Evolutionary conservation across 164 flowering plant genomes (phyloP).

Genomic region (Brasenia schreberi): DNA sequence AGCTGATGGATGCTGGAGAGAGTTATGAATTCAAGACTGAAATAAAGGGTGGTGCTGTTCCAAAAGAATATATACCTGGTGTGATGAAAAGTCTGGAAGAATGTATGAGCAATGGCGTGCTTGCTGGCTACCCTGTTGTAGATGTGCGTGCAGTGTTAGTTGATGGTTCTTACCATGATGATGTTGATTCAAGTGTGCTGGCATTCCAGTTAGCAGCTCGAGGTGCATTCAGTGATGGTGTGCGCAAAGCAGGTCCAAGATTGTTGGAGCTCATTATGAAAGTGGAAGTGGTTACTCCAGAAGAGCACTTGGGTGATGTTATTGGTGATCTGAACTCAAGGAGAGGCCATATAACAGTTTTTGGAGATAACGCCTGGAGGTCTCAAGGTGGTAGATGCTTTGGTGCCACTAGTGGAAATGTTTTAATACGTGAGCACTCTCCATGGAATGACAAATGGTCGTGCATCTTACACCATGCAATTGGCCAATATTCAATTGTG

Average conservation of each 20-base stretch:
- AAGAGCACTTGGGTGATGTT: conserved; percentile 98
- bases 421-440: too few relatives aligned
- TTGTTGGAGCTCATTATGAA: conserved; percentile 92
- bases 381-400: conserved; percentile 49
- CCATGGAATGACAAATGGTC: too few relatives aligned
- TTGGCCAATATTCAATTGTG: too few relatives aligned
- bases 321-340: conserved; percentile 97
- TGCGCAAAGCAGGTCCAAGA: conserved; percentile 68
- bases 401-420: too few relatives aligned
- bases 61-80: too few relatives aligned
- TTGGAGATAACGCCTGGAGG: conserved; percentile 93
- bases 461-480: too few relatives aligned
- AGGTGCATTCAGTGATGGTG: conserved; percentile 85
- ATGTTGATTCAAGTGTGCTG: conserved; percentile 91
- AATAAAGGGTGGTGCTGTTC: too few relatives aligned
- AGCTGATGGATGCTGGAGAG: conserved; percentile 64
- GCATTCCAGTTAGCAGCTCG: conserved; percentile 94
- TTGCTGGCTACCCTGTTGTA: conserved; percentile 18
- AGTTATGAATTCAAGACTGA: conserved; percentile 93
- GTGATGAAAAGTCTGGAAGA: too few relatives aligned
- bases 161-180: conserved; percentile 80
- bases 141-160: conserved; percentile 75
- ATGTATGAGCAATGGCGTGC: too few relatives aligned
- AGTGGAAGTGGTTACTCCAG: conserved; percentile 94
- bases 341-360: conserved; percentile 90